Base-by-base conservation (phyloP, 75 land plant species). In the Pinus tabuliformis region DNA sequence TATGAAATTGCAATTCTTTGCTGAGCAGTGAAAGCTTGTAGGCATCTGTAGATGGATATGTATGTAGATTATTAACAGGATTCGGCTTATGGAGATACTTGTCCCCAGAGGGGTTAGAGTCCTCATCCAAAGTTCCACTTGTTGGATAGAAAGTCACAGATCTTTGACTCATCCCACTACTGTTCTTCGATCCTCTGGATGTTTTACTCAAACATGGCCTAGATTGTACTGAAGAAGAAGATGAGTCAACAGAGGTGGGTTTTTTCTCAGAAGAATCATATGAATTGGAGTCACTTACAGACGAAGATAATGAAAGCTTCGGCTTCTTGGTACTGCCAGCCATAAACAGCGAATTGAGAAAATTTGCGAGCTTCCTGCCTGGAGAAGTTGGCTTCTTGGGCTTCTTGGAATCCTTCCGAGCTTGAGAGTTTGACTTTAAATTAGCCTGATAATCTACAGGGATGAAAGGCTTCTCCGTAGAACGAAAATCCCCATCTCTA, bases 141-240 rank as follows among this genome's bases (percentile, higher is more conserved):
- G 85, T 80, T 15, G 91, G 87, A 70, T 36, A 84, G 73, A 88
- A 90, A 26, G 88, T 59, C 0, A 90, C 92, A 14, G 90, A 83
- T 56, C 89, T 79, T 64, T 49, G 52, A 49, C 86, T 90, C 28
- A 39, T 61, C 8, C 85, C 82, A 54, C 63, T 59, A 57, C 73
- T 70, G 13, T 37, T 21, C 78, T 20, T 68, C 49, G 52, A 49
- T 49, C 71, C 71, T 42, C 52, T 75, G 5, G 91, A 58, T 9
- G 52, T 49, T 61, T 88, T 84, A 26, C 80, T 87, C 79, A 86
- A 72, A 59, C 91, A 89, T 28, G 91, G 87, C 30, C 91, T 72
- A 4, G 52, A 49, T 49, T 68, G 71, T 2, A n/a, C 71, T 66
- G 79, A 87, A 49, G 52, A 49, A 17, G 89, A 84, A 6, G 89